Base-by-base conservation (phyloP, 2,329 filamentous ascomycete genomes). In the Leptographium flavum region DNA sequence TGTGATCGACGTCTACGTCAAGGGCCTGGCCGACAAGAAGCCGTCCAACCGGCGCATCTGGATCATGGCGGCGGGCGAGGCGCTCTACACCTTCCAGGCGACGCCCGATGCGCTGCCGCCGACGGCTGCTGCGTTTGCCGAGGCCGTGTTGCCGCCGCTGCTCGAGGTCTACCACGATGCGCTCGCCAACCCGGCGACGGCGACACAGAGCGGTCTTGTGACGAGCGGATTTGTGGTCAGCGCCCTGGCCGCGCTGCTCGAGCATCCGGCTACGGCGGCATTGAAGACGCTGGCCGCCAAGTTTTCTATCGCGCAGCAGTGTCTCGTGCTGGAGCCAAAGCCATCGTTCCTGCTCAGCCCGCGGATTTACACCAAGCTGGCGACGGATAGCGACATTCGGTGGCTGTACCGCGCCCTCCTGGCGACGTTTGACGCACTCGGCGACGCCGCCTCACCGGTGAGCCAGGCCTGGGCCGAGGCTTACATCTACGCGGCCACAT, bases 11-110 rank as follows among this genome's bases (percentile, higher is more conserved):
- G 70, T 77, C 1, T 81, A 93, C 53, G 64, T 73, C 25, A 96
- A 94, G 62, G 92, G 90, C 1, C 69, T 93, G 37, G 70, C 72
- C 8, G 92, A 98, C 53, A 98, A 96, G 63, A 86, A 87, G 55
- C 66, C 83, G 2, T 71, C 79, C 6, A 76, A 84, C 44, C 80
- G 85, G 25, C 85, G 81, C 50, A 65, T 86, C 21, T 98, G 92
- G 92, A 72, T 86, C 43, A 67, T 92, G 32, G 78, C 79, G 35
- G 66, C 81, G 30, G 87, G 83, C 35, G 76, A 85, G 28, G 65
- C 88, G 2, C 65, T 94, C 39, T 81, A 79, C 67, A 63, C 68
- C 32, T 63, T 75, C 14, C 59, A 66, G 30, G 53, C 65, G 15
- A 57, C 67, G n/a, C 56, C 66, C 6, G 59, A 67, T 4, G 55